Evolutionary conservation across 805 yeast genomes (phyloP), one percentile per base, ranked within the genome.

Genomic region (Danielia reshetovae): DNA sequence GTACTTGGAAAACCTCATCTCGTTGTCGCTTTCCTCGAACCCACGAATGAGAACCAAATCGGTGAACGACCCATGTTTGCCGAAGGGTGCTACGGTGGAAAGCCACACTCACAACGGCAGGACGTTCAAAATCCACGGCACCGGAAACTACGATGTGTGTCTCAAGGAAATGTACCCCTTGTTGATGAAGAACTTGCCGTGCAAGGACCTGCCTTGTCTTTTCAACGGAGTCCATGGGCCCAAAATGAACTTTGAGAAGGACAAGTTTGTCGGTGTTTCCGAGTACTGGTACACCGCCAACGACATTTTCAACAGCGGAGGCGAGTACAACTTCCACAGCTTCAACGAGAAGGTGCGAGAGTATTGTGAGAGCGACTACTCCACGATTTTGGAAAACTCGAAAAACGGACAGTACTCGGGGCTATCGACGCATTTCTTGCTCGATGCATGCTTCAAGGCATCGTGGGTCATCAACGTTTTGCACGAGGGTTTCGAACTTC

Each of bases 251-350:
- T 87, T 86, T 52, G 70, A 72, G 10, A 70, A 70, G 31, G 95
- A 87, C 50, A 83, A 78, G 50, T 89, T 93, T 59, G 83, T 93
- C 18, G 98, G 98, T 0, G 81, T 90, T 15, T 85, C 96, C 6
- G 98, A 93, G 59, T 93, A 87, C 62, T 93, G 97, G 97, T 90
- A 93, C 55, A 87, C 97, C 1, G 89, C 96, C 3, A 85, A 88
- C 51, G 97, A 90, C 53, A 76, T 90, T 4, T 89, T 89, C 56
- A 77, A 81, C 25, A 72, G 87, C 64, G 90, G 95, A 3, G 97
- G 97, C 10, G 86, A 79, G 36, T 89, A 89, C 56, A 85, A 85
- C 51, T 90, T 79, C 53, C 69, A 74, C 24, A 64, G 71, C 25
- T 87, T 85, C 51, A 82, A 78, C 53, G 74, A 67, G 23, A 73